Evolutionary conservation across 148 eudicot genomes (phyloP), one percentile per base, ranked within the genome.

Genomic region (Silene uniflora): DNA sequence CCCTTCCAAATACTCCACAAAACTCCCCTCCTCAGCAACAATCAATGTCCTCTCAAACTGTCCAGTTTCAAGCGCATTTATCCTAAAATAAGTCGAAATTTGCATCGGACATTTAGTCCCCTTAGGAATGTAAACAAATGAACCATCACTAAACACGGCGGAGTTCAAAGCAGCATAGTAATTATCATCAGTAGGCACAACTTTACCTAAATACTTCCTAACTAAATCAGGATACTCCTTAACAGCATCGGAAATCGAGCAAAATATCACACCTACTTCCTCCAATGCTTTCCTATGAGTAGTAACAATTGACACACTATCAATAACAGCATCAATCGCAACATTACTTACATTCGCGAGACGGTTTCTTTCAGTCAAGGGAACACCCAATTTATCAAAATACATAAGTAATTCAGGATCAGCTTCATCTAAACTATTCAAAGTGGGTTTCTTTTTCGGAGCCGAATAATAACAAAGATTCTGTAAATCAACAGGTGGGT

Each of bases 121-220:
- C 78, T 92, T 89, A 3, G 96, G 97, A 61, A 92, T 85, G 72
- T 92, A 95, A 76, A 92, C 93, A 81, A 95, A 95, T 9, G 99
- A 92, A 1, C 97, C 96, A 83, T 95, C 97, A 83, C 99, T 95
- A 82, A 95, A 95, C 21, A 95, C 97, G 74, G 97, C 96, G 3
- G 97, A 86, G 76, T 92, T 95, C 76, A 95, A 82, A 80, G 96
- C 92, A 67, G 90, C 92, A 82, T 92, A 89, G 73, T 87, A 95
- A 67, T 92, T 95, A 75, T 92, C 99, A 85, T 92, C 96, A 25
- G 85, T 23, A 1, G 96, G 84, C 59, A 95, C 96, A 78, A 92
- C 93, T 49, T 75, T 95, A 3, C 97, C 99, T 35, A 92, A 65
- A 85, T 95, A 95, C 75, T 88, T 86, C 86, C 61, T 88, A 66